These are phyloP conservation scores for Annulohypoxylon stygium DNA, from an alignment of 495 filamentous ascomycete species.

Conservation along the genomic window DNA sequence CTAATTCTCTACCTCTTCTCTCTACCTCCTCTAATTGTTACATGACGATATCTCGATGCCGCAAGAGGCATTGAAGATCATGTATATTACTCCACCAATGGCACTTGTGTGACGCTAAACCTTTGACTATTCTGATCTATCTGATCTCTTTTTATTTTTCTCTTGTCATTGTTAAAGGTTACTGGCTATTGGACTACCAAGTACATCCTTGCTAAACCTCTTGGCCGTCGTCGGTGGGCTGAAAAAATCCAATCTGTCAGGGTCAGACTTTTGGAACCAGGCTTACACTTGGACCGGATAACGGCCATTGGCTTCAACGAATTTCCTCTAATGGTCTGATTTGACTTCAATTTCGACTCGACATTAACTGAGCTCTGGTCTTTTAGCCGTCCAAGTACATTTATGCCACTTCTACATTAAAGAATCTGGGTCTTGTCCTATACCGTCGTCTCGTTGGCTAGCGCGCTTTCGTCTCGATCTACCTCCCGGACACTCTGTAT, in stretches of 20 bases:
- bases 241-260: constrained; percentile 23
- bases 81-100: constrained; percentile 48
- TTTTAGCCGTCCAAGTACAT: constrained; percentile 6
- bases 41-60: constrained; percentile 44
- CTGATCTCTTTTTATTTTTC: constrained; percentile 14
- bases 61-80: constrained; percentile 45
- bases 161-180: constrained; percentile 5
- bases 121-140: constrained; percentile 3
- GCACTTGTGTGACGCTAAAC: constrained; percentile 39
- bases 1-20: not conserved
- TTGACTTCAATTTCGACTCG: not conserved
- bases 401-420: constrained; percentile 20
- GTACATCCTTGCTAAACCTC: not conserved
- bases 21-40: constrained; percentile 13
- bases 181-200: not conserved
- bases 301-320: constrained; percentile 28
- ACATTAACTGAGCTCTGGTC: constrained; percentile 5
- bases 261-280: constrained; percentile 34
- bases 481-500: constrained; percentile 15
- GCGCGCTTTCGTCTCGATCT: constrained; percentile 25
- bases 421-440: constrained; percentile 10
- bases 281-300: constrained; percentile 40
- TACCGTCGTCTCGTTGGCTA: constrained; percentile 16
- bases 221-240: constrained; percentile 32
- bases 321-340: constrained; percentile 3